Base-by-base conservation (phyloP, 2,329 filamentous ascomycete species). In the Pyrenophora teres region DNA sequence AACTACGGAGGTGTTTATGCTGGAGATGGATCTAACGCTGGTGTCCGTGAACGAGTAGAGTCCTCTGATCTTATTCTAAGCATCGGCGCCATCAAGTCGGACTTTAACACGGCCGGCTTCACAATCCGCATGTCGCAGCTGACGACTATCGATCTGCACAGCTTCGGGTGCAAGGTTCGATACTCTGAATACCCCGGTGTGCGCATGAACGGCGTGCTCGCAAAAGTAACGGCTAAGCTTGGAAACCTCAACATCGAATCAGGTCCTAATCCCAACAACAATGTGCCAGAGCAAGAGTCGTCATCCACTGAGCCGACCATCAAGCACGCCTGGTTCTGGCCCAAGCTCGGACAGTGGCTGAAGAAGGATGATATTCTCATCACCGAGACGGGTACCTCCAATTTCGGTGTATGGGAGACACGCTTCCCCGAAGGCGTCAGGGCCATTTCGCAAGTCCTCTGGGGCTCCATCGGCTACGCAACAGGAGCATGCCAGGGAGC, bases 341-440 rank as follows among this genome's bases (percentile, higher is more conserved):
- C 88, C 0, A 83, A 82, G 33, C 78, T 94, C 13, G 87, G 88
- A 32, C 80, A 86, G 56, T 95, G 88, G 79, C 76, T 96, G 8
- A 80, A 82, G 46, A 78, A 86, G 46, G 80, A 86, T 39, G 92
- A 96, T 65, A 84, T 95, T 50, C 79, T 96, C 47, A 83, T 96
- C 43, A 93, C 91, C 0, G 92, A 95, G 72, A 96, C 91, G 2
- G 92, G 91, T 33, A 96, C 92, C 0, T 81, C 90, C 51, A 93
- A 92, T 76, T 93, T 95, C 71, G 92, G 92, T 49, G 89, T 94
- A 64, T 91, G 89, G 84, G 89, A 92, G 51, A 92, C 90, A 4
- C 83, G 83, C 36, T 94, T 96, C 76, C 91, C 91, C 0, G 71
- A 78, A 2, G 81, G 83, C n/a, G 88, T 92, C n/a, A 90, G 83